Evolutionary conservation across 805 yeast genomes (phyloP), one percentile per base, ranked within the genome.

Genomic region (Metschnikowia koreensis): DNA sequence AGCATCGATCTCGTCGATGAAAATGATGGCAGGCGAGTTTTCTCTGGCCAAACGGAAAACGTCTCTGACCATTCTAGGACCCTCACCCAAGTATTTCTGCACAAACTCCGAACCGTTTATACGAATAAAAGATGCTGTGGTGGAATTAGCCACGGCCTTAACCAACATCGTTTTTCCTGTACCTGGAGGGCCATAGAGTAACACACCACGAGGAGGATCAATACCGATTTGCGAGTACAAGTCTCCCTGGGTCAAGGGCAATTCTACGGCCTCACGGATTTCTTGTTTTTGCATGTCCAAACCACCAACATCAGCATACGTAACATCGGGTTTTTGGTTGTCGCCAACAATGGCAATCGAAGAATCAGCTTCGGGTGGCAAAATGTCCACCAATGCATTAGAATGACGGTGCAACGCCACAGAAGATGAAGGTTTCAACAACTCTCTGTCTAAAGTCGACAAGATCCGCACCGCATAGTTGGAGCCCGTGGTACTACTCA

Each of bases 91-190:
- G 70, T 94, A 94, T 72, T 94, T 94, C 69, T 94, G 99, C 50
- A 94, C 99, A 65, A 94, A 94, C 70, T 94, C 99, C 1, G 98
- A 93, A 56, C 99, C 99, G 62, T 90, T 94, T 31, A 94, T 97
- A 69, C 98, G 88, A 61, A 94, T 94, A 64, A 94, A 94, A 6
- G 97, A 81, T 2, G 99, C 99, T 1, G 96, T 89, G 3, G 98
- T 87, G 51, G 93, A 84, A 72, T 94, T 93, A 11, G 99, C 99
- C 44, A 94, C 99, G 0, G 99, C 99, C 71, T 94, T 94, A 45
- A 94, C 99, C 67, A 94, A 81, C 98, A 94, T 92, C 22, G 99
- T 94, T 71, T 94, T 94, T 64, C 99, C 99, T 1, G 99, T 94
- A 68, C 99, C 99, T 44, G 99, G 99, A 10, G 99, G 98, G n/a